Percentiles rank a stretch among this genome's conserved stretches.
Conservation (phyloP, 768 basidiomycete species). For the Suillus placidus region DNA sequence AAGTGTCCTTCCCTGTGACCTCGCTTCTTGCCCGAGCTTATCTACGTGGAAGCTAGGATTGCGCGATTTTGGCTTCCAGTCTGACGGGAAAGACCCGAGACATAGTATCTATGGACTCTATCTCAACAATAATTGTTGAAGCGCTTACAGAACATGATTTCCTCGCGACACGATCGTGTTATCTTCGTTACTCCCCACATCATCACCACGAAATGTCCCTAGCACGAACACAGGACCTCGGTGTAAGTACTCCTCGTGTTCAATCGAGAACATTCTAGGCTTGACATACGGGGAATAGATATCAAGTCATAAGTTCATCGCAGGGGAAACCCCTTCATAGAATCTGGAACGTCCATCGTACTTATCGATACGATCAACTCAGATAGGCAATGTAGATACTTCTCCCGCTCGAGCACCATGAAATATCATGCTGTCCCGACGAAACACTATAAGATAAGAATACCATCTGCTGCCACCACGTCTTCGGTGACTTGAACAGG, state of each 20-base stretch:
- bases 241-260: neutral
- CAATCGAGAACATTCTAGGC: neutral
- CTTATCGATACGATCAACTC: neutral
- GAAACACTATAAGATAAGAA: neutral
- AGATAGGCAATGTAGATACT: neutral
- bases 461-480: neutral
- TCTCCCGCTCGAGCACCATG: neutral
- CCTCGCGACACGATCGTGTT: neutral
- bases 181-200: neutral
- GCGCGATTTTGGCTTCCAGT: conserved; percentile 27
- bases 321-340: neutral
- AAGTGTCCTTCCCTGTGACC: conserved; percentile 17
- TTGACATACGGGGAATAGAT: neutral
- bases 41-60: conserved; percentile 5
- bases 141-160: neutral
- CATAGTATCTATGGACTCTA: neutral
- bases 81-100: neutral
- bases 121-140: neutral
- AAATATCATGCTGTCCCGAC: neutral
- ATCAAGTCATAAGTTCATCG: neutral
- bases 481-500: conserved; percentile 19
- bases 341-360: neutral
- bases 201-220: neutral
- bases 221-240: neutral
- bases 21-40: conserved; percentile 11